Evolutionary conservation across 495 filamentous ascomycete genomes (phyloP).

Genomic region (Penicillium samsonianum): DNA sequence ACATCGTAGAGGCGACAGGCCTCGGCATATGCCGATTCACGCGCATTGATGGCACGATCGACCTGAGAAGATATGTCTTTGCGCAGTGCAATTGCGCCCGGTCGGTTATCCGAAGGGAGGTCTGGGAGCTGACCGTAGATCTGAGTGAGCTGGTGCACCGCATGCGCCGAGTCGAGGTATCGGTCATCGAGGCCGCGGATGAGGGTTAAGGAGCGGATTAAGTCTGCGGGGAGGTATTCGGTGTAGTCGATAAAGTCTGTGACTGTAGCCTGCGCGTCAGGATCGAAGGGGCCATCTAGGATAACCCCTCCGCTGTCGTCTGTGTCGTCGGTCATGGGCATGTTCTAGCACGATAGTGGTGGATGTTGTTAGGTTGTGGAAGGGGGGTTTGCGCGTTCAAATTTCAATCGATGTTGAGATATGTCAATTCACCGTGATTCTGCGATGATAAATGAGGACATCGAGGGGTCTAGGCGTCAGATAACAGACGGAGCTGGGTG

Average conservation of each 20-base stretch:
- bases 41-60: slow-evolving; percentile 70
- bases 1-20: slow-evolving; percentile 76
- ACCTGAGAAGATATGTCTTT: slow-evolving; percentile 73
- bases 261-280: slow-evolving; percentile 90
- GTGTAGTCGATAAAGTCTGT: slow-evolving; percentile 97
- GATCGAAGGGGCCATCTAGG: slow-evolving; percentile 62
- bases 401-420: no score
- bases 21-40: slow-evolving; percentile 79
- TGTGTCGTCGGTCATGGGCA: slow-evolving; percentile 40
- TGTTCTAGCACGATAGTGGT: slow-evolving; percentile 13
- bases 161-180: slow-evolving; percentile 63
- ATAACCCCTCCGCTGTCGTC: slow-evolving; percentile 51
- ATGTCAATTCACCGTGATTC: not conserved
- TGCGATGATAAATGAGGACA: not conserved
- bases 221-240: slow-evolving; percentile 92
- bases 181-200: slow-evolving; percentile 78
- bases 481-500: slow-evolving; percentile 4
- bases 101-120: slow-evolving; percentile 54
- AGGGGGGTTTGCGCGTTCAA: not conserved
- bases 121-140: slow-evolving; percentile 71
- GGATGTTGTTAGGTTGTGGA: not conserved
- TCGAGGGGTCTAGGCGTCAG: not conserved
- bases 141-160: slow-evolving; percentile 71
- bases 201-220: slow-evolving; percentile 84
- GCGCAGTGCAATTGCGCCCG: slow-evolving; percentile 62